Evolutionary conservation across 345 rosid species (phyloP), one percentile per base, ranked within the genome.

Genomic region (Populus pruinosa): DNA sequence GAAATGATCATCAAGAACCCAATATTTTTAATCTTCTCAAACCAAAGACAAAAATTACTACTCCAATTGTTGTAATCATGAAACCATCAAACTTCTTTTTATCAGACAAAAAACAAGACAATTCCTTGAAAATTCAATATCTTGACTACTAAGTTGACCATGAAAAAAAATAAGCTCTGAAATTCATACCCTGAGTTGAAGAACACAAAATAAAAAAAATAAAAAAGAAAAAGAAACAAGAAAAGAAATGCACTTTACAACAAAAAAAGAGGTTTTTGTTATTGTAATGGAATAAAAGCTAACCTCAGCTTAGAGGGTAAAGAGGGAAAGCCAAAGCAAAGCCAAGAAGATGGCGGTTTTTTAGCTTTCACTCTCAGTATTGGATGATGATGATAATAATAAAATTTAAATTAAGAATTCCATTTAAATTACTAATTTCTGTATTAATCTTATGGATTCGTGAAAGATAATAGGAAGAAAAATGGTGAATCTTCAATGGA

Each of bases 1-100:
- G 92, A 90, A 81, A 89, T 79, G 91, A 85, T 92, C 98, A 94
- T 94, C 83, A 88, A 87, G 83, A 77, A 85, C 23, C 10, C 59
- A 53, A 53, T 23, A 53, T 53, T 53, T 53, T 20, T 53, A 6
- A 53, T 8, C 23, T 53, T 53, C 20, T 20, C 59, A 53, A 53
- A 18, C 23, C 23, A 20, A 53, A 53, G 59, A 53, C 23, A 53
- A 53, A 8, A 53, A 53, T 2, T 20, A 6, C 59, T 53, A 6
- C 59, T 53, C 23, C 59, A 53, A 53, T 53, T 6, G 59, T 23
- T 53, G 4, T 20, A 53, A 53, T 53, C 23, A 53, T 53, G 59
- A 53, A 18, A 53, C 23, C 18, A 20, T 53, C 59, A 53, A 53
- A 2, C 10, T 20, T 53, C 23, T 53, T 53, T n/a, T 53, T 53